Conservation (phyloP, 257 asterid species). For the Scutellaria barbata region DNA sequence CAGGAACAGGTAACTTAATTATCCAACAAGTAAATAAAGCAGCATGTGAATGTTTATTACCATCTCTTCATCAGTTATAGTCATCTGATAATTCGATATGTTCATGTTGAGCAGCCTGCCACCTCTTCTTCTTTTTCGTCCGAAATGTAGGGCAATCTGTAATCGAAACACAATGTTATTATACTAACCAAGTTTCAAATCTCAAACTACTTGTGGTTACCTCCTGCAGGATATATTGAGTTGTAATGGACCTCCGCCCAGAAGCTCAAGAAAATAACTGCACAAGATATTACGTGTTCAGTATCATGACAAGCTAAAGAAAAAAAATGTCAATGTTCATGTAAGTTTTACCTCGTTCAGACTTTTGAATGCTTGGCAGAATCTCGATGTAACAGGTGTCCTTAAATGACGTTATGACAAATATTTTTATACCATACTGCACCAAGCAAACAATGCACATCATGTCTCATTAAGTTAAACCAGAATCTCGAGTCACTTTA, state of each 20-base stretch:
- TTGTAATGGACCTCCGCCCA: conserved; percentile 99
- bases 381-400: conserved; percentile 98
- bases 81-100: conserved; percentile 60
- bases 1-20: not conserved
- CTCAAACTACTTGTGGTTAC: conserved; percentile 37
- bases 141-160: conserved; percentile 61
- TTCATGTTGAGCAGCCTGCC: conserved; percentile 57
- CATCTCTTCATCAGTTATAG: conserved; percentile 46
- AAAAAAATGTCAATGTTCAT: no score
- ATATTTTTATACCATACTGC: conserved; percentile 94
- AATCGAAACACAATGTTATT: not conserved
- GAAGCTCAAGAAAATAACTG: conserved; percentile 94
- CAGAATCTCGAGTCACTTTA: not conserved
- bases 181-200: not conserved
- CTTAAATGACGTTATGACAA: conserved; percentile 93
- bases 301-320: no score
- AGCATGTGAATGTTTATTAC: conserved; percentile 32
- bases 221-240: conserved; percentile 94
- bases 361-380: conserved; percentile 77
- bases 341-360: conserved; percentile 73
- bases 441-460: conserved; percentile 34
- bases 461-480: no score
- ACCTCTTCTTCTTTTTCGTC: conserved; percentile 67
- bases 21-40: conserved; percentile 9
- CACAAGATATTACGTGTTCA: conserved; percentile 24